Percentiles rank a stretch among this genome's conserved stretches.
Evolutionary conservation across 306 rosid genomes (phyloP).

Genomic region (Spatholobus suberectus): DNA sequence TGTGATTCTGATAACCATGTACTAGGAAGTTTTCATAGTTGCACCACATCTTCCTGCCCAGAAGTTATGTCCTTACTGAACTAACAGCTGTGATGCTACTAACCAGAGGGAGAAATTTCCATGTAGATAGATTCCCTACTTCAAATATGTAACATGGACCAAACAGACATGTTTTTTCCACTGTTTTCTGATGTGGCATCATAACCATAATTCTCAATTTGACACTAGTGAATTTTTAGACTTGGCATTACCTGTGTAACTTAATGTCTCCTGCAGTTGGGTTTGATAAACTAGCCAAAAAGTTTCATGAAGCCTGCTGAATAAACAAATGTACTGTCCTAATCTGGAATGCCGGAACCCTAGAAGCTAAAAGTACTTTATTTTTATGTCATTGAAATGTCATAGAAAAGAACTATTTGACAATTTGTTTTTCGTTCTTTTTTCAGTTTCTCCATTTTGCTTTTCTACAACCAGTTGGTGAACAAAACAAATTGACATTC

Average conservation of each 20-base stretch:
- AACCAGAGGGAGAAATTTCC: not conserved
- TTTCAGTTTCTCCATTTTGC: not conserved
- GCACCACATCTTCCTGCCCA: not conserved
- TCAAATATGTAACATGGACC: not conserved
- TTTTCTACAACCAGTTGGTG: conserved; percentile 4
- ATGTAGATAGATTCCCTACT: not conserved
- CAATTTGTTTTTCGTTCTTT: not conserved
- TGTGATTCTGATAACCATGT: not conserved
- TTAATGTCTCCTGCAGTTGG: conserved; percentile 1
- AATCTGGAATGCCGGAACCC: not conserved
- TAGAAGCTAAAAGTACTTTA: conserved; percentile 16
- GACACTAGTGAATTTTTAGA: not conserved
- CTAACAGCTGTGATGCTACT: not conserved
- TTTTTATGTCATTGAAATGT: conserved; percentile 15
- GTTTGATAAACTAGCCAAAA: not conserved
- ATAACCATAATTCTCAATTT: conserved; percentile 11
- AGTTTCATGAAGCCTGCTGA: conserved; percentile 11
- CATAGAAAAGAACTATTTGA: not conserved
- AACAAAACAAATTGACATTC: not conserved
- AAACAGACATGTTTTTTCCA: not conserved
- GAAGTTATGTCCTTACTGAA: not conserved
- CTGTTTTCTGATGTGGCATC: conserved; percentile 16
- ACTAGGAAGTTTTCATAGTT: not conserved
- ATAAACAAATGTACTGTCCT: not conserved
- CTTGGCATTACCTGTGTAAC: not conserved